A percentile compares a stretch with the other conserved stretches of the same genome.
Evolutionary conservation across 306 rosid genomes (phyloP).

Genomic region (Vigna mungo): DNA sequence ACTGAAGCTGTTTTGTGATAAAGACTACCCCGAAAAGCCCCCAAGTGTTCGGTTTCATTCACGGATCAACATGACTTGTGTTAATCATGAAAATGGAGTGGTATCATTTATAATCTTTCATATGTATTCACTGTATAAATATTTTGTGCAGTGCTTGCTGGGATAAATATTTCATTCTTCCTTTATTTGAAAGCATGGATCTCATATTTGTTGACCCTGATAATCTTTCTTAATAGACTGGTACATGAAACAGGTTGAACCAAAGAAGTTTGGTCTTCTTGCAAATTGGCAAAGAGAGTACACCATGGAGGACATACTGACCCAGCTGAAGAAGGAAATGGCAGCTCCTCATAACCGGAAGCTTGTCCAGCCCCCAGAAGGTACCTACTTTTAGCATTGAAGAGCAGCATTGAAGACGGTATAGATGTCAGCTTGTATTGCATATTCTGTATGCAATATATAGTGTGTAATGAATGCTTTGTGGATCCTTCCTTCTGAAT

Average conservation of each 20-base stretch:
- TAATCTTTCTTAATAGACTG: conserved; percentile 1
- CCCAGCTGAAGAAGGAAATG: conserved; percentile 99
- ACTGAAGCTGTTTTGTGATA: conserved; percentile 96
- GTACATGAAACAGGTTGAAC: conserved; percentile 76
- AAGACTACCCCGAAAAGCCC: conserved; percentile 99
- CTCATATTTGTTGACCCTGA: background rate
- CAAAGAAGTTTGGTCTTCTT: conserved; percentile 92
- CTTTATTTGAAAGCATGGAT: background rate
- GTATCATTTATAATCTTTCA: conserved; percentile 58
- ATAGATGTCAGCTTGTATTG: conserved; percentile 60
- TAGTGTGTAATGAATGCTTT: conserved; percentile 79
- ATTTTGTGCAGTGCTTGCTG: conserved; percentile 17
- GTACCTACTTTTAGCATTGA: conserved; percentile 88
- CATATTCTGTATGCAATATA: conserved; percentile 72
- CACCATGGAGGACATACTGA: conserved; percentile 97
- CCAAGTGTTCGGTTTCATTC: conserved; percentile 99
- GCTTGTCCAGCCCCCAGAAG: conserved; percentile 99
- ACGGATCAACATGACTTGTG: conserved; percentile 94
- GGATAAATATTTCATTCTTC: conserved; percentile 1
- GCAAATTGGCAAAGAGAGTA: conserved; percentile 98
- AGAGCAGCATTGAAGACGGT: conserved; percentile 5
- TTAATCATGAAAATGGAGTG: conserved; percentile 99
- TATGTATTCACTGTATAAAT: conserved; percentile 29
- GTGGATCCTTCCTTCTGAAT: conserved; percentile 63
- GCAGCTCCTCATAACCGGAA: conserved; percentile 92